These are phyloP conservation scores for Penicillium sp. DNA, from an alignment of 2,329 filamentous ascomycete species.

Conservation along the genomic window DNA sequence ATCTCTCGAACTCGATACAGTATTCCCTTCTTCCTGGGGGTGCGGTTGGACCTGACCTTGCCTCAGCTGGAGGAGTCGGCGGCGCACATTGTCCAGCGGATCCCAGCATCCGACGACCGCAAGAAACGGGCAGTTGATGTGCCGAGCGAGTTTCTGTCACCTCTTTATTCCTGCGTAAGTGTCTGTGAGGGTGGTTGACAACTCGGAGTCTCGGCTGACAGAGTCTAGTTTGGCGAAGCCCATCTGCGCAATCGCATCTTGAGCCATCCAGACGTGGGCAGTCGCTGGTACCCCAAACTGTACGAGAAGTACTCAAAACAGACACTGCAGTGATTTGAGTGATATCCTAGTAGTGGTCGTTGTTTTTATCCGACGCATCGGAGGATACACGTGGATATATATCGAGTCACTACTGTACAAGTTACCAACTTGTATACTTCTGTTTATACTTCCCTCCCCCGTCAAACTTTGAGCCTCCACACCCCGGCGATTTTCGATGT, in stretches of 20 bases:
- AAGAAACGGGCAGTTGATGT: constrained; percentile 40
- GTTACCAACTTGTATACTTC: too few relatives aligned
- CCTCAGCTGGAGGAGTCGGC: constrained; percentile 42
- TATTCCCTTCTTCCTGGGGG: constrained; percentile 62
- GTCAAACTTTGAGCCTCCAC: too few relatives aligned
- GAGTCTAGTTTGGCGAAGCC: constrained; percentile 39
- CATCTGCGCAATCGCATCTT: constrained; percentile 42
- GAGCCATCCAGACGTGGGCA: constrained; percentile 42
- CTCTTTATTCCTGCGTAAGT: constrained; percentile 41
- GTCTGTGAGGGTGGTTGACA: too few relatives aligned
- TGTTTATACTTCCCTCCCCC: too few relatives aligned
- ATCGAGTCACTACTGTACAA: too few relatives aligned
- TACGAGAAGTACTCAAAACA: constrained; percentile 35
- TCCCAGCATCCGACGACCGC: constrained; percentile 35
- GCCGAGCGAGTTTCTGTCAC: constrained; percentile 42
- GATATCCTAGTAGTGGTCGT: too few relatives aligned
- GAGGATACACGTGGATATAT: too few relatives aligned
- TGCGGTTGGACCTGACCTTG: constrained; percentile 55
- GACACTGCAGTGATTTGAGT: constrained; percentile 18
- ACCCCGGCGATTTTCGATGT: too few relatives aligned
- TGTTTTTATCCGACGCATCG: too few relatives aligned
- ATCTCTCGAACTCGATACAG: constrained; percentile 43
- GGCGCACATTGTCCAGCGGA: constrained; percentile 34
- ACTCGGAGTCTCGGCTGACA: not conserved
- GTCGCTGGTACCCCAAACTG: constrained; percentile 41